Base-by-base conservation (phyloP, 768 basidiomycete species). In the Neoboletus brunneissimus region DNA sequence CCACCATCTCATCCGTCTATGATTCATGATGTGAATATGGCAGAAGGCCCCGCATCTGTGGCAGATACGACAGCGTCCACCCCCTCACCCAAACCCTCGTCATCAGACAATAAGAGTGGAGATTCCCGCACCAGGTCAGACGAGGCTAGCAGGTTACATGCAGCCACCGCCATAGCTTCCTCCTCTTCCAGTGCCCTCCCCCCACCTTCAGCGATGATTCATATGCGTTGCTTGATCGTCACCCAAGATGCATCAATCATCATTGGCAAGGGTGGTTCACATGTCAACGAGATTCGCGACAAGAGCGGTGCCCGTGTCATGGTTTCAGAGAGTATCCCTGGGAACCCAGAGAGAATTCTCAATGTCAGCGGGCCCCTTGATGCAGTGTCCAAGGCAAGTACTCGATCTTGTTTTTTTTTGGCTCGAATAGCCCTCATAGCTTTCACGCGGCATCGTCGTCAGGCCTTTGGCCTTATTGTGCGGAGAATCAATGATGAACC, bases 211-310 rank as follows among this genome's bases (percentile, higher is more conserved):
- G 87, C 89, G 32, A 86, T 85, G 74, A 99, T 99, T 65, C 90
- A 95, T 67, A 96, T 99, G 94, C 87, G 96, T 45, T 95, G 94
- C 72, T 79, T 99, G 67, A 99, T 99, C 69, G 97, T 99, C 64
- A 98, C 97, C 11, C 95, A 98, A 75, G 97, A 99, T 75, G 97
- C 97, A 13, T 95, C 93, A 53, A 96, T 99, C 75, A 98, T 98
- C 77, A 99, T 99, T 63, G 97, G 97, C 37, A 93, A 94, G 75
- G 90, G 80, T 48, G 96, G 96, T 61, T 83, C 89, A 43, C 97
- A 98, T 75, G 95, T 99, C 64, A 98, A 97, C 66, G 97, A 99
- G 74, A 98, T 99, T 60, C 81, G 97, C 58, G 97, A 98, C 73
- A 97, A 96, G 79, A 94, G 92, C 62, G 94, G 93, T 43, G 95